Conservation (phyloP, 768 basidiomycete species). For the Kwoniella botswanensis region DNA sequence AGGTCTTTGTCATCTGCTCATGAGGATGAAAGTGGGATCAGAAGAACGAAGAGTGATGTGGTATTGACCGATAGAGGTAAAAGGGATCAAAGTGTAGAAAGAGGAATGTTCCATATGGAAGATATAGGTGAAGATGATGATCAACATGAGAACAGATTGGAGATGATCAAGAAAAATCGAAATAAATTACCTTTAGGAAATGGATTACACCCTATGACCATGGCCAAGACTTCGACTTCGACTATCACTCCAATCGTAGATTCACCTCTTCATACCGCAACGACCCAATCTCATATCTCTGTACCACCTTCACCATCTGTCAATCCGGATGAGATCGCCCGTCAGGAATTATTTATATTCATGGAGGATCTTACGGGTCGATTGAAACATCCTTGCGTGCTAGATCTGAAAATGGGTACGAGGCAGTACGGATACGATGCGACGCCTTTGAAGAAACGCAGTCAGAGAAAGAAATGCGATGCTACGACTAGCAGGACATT, state of each 20-base stretch:
- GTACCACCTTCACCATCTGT: conserved; percentile 21
- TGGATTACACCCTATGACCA: conserved; percentile 29
- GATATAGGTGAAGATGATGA: conserved; percentile 60
- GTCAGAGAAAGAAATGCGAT: conserved; percentile 98
- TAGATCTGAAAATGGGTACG: conserved; percentile 99
- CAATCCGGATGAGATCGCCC: conserved; percentile 63
- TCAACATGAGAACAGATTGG: conserved; percentile 41
- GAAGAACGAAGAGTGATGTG: conserved; percentile 54
- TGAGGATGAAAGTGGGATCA: conserved; percentile 27
- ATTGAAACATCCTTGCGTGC: conserved; percentile 87
- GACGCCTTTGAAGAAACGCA: conserved; percentile 88
- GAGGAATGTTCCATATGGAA: conserved; percentile 72
- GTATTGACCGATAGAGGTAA: conserved; percentile 37
- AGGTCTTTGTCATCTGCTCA: not conserved
- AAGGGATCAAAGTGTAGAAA: conserved; percentile 60
- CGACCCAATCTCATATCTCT: conserved; percentile 4
- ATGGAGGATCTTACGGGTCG: conserved; percentile 98
- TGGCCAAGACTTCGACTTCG: conserved; percentile 1
- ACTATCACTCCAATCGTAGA: not conserved
- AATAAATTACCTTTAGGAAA: conserved; percentile 12
- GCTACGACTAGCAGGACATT: conserved; percentile 87
- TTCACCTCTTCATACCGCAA: not conserved
- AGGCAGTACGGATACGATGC: conserved; percentile 98
- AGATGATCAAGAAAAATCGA: conserved; percentile 16
- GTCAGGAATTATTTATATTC: conserved; percentile 96